Percentiles rank a stretch among this genome's conserved stretches.
Conservation (phyloP, 2,329 filamentous ascomycete genomes). For the Parastagonospora nodorum region DNA sequence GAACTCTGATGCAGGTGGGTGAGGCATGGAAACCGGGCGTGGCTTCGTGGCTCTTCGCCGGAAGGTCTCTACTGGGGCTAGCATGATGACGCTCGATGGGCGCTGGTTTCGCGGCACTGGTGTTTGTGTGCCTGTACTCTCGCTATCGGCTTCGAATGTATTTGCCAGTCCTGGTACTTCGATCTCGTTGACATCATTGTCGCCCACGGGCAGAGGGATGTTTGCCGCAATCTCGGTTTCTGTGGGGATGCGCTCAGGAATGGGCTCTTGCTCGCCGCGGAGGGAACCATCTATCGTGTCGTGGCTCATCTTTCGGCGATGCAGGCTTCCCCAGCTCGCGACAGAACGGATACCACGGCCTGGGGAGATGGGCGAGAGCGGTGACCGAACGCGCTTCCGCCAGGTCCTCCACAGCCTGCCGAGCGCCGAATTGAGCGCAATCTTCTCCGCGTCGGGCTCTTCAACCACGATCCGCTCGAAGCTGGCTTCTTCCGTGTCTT, state of each 20-base stretch:
- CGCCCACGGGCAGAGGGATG: constrained; percentile 70
- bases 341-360: constrained; percentile 28
- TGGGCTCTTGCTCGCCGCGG: constrained; percentile 24
- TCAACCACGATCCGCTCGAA: constrained; percentile 79
- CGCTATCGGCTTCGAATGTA: constrained; percentile 63
- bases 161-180: constrained; percentile 74
- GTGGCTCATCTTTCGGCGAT: constrained; percentile 35
- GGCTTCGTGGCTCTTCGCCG: constrained; percentile 22
- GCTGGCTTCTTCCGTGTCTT: constrained; percentile 60
- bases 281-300: constrained; percentile 33
- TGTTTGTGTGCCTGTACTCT: constrained; percentile 31
- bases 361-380: constrained; percentile 32
- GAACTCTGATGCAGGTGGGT: constrained; percentile 26
- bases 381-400: constrained; percentile 77
- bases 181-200: constrained; percentile 77
- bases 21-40: constrained; percentile 41
- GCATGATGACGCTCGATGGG: constrained; percentile 38
- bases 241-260: constrained; percentile 50
- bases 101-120: constrained; percentile 30
- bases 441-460: constrained; percentile 88
- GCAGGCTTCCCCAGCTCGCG: constrained; percentile 38
- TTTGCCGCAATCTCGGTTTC: constrained; percentile 58
- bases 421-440: constrained; percentile 86
- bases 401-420: constrained; percentile 92
- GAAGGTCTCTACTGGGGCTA: constrained; percentile 25